Base-by-base conservation (phyloP, 352 stramenopile species). In the Globisporangium barbulae region DNA sequence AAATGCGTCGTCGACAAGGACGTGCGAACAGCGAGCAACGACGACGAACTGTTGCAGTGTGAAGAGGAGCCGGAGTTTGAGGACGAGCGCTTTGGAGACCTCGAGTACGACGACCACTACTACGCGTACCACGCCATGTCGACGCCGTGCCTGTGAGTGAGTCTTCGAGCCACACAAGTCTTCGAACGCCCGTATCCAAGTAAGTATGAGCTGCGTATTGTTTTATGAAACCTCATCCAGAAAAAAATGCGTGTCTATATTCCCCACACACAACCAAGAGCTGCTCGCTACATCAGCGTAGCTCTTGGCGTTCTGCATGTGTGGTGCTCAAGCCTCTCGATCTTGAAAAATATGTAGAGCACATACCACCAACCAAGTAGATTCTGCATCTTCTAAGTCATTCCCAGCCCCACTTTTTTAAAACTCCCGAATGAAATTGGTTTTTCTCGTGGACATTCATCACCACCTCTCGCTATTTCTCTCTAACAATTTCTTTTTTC, bases 41-140 rank as follows among this genome's bases (percentile, higher is more conserved):
- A 67, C n/a, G 60, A 48, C 35, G 49, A 22, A 37, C 37, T 58
- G 49, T 33, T 49, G n/a, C 22, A 62, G 3, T 54, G 30, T 6
- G 56, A 59, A 22, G 31, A 50, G 21, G 59, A 65, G 17, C 37
- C 60, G 0, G 61, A 67, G 21, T 56, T 61, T 49, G 61, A 61
- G 22, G 61, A 61, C n/a, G 53, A 55, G n/a, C n/a, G 53, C 42
- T 61, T 56, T 17, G 53, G 61, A n/a, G 53, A 61, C 8, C 41
- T 62, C 4, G 61, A 67, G 21, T 61, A 67, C 44, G 61, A 67
- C 42, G 61, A 67, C 31, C 53, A 67, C 53, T 67, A 67, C 61
- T 67, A 67, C 33, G 31, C 61, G 53, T 67, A 56, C 61, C 61
- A 55, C 10, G 33, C 42, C 12, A 67, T 60, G 53, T 67, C 61